Percentiles rank a stretch among this genome's conserved stretches.
Evolutionary conservation across 192 early-diverging fungal species (phyloP).

Genomic region (Ambispora gerdemannii): DNA sequence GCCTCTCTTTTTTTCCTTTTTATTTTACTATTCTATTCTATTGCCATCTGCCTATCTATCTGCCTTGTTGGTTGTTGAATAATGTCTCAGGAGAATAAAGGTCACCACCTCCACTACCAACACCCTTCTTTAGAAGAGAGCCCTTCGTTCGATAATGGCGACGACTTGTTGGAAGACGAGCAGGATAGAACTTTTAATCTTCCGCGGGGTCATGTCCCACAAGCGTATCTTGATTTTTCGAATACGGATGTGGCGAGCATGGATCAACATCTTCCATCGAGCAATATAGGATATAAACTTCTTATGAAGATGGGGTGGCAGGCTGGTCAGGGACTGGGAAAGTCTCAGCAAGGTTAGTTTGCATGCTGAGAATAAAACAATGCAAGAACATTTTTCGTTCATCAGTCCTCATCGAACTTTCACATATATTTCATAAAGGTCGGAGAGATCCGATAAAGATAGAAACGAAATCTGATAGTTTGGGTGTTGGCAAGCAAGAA

Average conservation of each 20-base stretch:
- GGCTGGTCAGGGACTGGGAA: constrained; percentile 59
- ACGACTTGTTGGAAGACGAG: not conserved
- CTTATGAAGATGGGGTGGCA: constrained; percentile 73
- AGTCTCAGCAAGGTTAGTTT: constrained; percentile 47
- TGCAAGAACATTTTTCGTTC: not conserved
- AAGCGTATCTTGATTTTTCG: constrained; percentile 24
- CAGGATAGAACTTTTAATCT: constrained; percentile 11
- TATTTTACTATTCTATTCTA: not conserved
- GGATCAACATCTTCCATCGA: constrained; percentile 55
- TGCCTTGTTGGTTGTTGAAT: not conserved
- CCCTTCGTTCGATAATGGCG: not conserved
- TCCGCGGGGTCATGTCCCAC: constrained; percentile 26
- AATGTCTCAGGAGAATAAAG: not conserved
- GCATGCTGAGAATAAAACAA: too few relatives aligned
- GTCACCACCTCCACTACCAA: too few relatives aligned
- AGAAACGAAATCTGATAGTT: constrained; percentile 55
- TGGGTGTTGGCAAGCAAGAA: constrained; percentile 65
- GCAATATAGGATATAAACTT: constrained; percentile 65
- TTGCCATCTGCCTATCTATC: not conserved
- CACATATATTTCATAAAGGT: constrained; percentile 40
- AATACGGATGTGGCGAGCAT: constrained; percentile 45
- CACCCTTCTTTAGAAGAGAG: too few relatives aligned
- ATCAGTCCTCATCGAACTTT: not conserved
- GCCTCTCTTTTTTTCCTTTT: constrained; percentile 11
- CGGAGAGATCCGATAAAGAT: constrained; percentile 70